These are phyloP conservation scores for Theobroma grandiflorum DNA, from an alignment of 441 rosid species.

Conservation along the genomic window DNA sequence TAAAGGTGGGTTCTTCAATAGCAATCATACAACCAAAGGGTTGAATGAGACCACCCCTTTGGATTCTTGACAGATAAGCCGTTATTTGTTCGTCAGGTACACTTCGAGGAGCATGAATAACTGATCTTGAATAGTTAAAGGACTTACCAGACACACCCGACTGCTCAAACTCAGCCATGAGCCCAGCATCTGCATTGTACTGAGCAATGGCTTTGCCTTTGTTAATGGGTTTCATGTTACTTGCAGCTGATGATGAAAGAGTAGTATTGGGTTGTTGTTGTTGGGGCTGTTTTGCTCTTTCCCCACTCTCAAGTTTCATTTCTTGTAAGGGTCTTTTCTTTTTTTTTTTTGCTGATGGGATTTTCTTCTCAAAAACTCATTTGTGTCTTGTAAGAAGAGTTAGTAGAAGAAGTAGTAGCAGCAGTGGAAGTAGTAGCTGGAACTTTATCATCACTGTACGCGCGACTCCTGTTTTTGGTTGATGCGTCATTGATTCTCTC, in stretches of 20 bases:
- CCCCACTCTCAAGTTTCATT: slow-evolving; percentile 27
- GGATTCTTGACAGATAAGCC: slow-evolving; percentile 70
- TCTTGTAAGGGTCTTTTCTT: not conserved
- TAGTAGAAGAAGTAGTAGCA: not conserved
- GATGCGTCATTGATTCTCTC: slow-evolving; percentile 27
- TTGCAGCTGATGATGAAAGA: slow-evolving; percentile 52
- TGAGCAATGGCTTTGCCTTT: slow-evolving; percentile 58
- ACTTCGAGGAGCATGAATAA: slow-evolving; percentile 53
- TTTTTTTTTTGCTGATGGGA: not conserved
- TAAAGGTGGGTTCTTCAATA: slow-evolving; percentile 63
- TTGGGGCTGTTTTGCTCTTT: slow-evolving; percentile 23
- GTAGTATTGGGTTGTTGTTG: slow-evolving; percentile 13
- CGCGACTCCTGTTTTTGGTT: slow-evolving; percentile 28
- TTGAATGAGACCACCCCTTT: slow-evolving; percentile 81
- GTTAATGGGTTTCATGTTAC: slow-evolving; percentile 55
- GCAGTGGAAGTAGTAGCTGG: slow-evolving; percentile 19
- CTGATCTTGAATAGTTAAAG: slow-evolving; percentile 73
- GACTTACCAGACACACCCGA: slow-evolving; percentile 69
- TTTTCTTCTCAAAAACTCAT: slow-evolving; percentile 10
- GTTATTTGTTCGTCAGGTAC: slow-evolving; percentile 71
- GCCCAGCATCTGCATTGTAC: slow-evolving; percentile 76
- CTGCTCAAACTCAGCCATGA: slow-evolving; percentile 75
- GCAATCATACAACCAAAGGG: slow-evolving; percentile 83
- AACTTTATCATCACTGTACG: slow-evolving; percentile 38
- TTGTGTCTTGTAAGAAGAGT: slow-evolving; percentile 2